Percentiles rank a stretch among this genome's conserved stretches.
Evolutionary conservation across 2,329 filamentous ascomycete genomes (phyloP).

Genomic region (Achaetomium macrosporum): DNA sequence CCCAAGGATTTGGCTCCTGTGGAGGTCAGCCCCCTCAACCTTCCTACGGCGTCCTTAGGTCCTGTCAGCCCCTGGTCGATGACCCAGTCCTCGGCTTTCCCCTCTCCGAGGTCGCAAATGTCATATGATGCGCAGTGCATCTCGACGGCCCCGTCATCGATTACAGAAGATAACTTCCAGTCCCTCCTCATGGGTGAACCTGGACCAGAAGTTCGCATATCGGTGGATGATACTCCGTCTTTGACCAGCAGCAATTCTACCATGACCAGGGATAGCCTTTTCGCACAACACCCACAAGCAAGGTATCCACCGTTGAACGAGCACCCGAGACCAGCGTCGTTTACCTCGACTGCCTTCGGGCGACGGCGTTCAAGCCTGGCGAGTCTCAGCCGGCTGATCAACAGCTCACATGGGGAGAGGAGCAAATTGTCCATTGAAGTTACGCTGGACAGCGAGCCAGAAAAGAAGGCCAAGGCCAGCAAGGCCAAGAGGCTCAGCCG

Average conservation of each 20-base stretch:
- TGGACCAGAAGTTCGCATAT: slow-evolving; percentile 65
- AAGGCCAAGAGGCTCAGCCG: slow-evolving; percentile 66
- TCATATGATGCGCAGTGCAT: slow-evolving; percentile 67
- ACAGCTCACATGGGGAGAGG: slow-evolving; percentile 65
- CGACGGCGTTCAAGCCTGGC: slow-evolving; percentile 70
- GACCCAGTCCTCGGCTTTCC: slow-evolving; percentile 58
- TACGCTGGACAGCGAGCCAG: slow-evolving; percentile 47
- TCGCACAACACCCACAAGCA: slow-evolving; percentile 38
- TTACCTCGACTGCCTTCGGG: slow-evolving; percentile 57
- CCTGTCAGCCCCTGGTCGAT: slow-evolving; percentile 62
- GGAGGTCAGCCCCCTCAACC: slow-evolving; percentile 43
- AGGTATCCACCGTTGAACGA: slow-evolving; percentile 45
- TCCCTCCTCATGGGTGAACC: slow-evolving; percentile 69
- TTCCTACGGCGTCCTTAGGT: slow-evolving; percentile 39
- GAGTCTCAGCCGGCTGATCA: slow-evolving; percentile 70
- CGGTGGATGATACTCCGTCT: slow-evolving; percentile 66
- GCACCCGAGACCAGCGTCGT: slow-evolving; percentile 53
- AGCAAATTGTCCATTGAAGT: slow-evolving; percentile 71
- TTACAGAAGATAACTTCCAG: slow-evolving; percentile 66
- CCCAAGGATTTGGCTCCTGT: slow-evolving; percentile 45
- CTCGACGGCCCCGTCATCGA: slow-evolving; percentile 69
- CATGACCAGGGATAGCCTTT: slow-evolving; percentile 63
- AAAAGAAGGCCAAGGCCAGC: slow-evolving; percentile 54
- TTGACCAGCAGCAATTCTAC: slow-evolving; percentile 71
- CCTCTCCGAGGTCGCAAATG: slow-evolving; percentile 64